Evolutionary conservation across 257 asterid genomes (phyloP).

Genomic region (Gentiana macrophylla): DNA sequence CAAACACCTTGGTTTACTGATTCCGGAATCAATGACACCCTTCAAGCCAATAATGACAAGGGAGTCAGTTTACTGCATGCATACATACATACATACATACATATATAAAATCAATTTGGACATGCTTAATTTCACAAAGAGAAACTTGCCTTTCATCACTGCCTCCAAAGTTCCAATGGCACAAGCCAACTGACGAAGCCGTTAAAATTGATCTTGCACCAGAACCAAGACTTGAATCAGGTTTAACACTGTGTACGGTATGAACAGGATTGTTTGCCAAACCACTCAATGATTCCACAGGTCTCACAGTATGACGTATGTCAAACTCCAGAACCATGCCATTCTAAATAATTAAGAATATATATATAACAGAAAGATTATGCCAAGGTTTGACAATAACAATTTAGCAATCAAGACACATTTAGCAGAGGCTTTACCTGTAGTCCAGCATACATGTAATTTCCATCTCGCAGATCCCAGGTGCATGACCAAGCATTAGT

Average conservation of each 20-base stretch:
- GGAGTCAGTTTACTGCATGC: neutral
- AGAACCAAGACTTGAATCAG: conserved; percentile 24
- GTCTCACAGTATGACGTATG: conserved; percentile 56
- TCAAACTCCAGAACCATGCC: conserved; percentile 82
- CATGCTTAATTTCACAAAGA: no score
- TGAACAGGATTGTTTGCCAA: conserved; percentile 61
- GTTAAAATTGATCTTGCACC: conserved; percentile 52
- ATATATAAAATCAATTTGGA: no score
- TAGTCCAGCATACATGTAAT: conserved; percentile 72
- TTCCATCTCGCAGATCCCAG: conserved; percentile 64
- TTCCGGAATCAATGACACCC: conserved; percentile 61
- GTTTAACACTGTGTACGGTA: conserved; percentile 45
- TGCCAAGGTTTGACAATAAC: conserved; percentile 1
- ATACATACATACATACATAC: no score
- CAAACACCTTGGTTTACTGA: conserved; percentile 78
- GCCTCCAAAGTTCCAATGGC: conserved; percentile 70
- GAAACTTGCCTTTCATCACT: conserved; percentile 35
- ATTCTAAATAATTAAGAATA: conserved; percentile 36
- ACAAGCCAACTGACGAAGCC: conserved; percentile 87
- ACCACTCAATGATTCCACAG: conserved; percentile 58
- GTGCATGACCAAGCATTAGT: conserved; percentile 95
- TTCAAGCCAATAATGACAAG: conserved; percentile 15
- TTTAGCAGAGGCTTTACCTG: conserved; percentile 43
- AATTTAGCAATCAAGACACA: conserved; percentile 5
- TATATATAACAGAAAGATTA: conserved; percentile 4